Base-by-base conservation (phyloP, 2,329 filamentous ascomycete genomes). In the Blumeria graminis region DNA sequence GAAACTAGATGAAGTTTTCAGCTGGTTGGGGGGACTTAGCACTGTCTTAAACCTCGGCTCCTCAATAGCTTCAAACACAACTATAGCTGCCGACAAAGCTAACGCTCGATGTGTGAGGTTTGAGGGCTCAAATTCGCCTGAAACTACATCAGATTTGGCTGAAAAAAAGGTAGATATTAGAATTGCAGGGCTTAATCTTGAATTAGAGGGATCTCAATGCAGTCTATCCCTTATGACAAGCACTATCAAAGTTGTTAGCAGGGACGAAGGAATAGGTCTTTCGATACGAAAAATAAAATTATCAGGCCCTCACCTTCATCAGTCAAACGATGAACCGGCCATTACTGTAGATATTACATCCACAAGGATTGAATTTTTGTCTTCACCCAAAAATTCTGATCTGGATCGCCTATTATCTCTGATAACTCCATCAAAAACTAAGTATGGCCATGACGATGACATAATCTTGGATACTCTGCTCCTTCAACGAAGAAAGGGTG, bases 391-490 rank as follows among this genome's bases (percentile, higher is more conserved):
- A 59, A 82, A 94, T 61, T 72, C 75, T 16, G 92, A 98, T 66
- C 73, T 98, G 0, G 84, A 89, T 63, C 78, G 82, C 36, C 74
- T 98, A 1, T 71, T 98, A 0, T 82, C 85, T 55, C 74, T 98
- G 55, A 85, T 98, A 56, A 94, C 85, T 6, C 93, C 92, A 0
- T 94, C 89, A 0, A 92, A 88, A 61, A 81, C 92, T 67, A 87
- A 89, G 60, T 95, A 81, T 61, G 82, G 90, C 59, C 80, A 81
- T 51, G 85, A 93, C 58, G 87, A 95, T 62, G 90, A 96, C 63
- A 94, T 98, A 58, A 81, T 98, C 74, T 78, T 98, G 22, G 90
- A 96, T 62, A 95, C 87, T 0, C 73, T 98, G 0, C 71, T 96
- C 13, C 77, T 86, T 22, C 92, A 98, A 67, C 76, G 92, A 58